Conservation (phyloP, 139 green algal genomes). For the Bryopsis sp. region DNA sequence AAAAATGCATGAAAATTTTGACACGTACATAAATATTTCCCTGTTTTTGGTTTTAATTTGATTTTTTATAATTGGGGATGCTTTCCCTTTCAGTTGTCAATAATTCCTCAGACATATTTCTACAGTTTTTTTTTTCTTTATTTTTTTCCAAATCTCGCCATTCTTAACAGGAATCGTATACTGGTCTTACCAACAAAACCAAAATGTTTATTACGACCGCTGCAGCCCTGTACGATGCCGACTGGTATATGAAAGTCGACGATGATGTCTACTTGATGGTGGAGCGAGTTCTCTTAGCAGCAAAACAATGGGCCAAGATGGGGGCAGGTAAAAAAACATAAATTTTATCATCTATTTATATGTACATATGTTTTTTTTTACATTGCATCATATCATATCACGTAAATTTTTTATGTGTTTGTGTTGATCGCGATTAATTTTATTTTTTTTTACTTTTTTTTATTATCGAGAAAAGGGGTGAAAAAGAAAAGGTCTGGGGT, state of each 20-base stretch:
- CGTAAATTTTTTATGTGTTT: too few relatives aligned
- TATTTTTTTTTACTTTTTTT: too few relatives aligned
- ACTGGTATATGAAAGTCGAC: slow-evolving; percentile 15
- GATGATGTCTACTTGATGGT: slow-evolving; percentile 31
- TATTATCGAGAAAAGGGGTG: too few relatives aligned
- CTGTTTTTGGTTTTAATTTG: background rate
- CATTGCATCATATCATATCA: too few relatives aligned
- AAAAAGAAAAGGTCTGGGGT: too few relatives aligned
- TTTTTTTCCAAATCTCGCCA: background rate
- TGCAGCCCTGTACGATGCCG: slow-evolving; percentile 23
- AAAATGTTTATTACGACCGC: slow-evolving; percentile 39
- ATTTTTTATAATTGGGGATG: background rate
- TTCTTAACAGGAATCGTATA: slow-evolving; percentile 44
- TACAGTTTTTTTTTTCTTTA: too few relatives aligned
- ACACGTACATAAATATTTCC: background rate
- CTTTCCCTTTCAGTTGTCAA: background rate
- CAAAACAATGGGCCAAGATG: slow-evolving; percentile 28
- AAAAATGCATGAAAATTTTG: background rate
- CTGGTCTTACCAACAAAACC: slow-evolving; percentile 51
- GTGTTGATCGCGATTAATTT: too few relatives aligned
- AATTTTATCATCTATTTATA: too few relatives aligned
- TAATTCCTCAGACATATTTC: background rate
- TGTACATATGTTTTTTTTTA: too few relatives aligned
- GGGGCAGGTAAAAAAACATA: slow-evolving; percentile 22
- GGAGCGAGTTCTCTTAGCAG: slow-evolving; percentile 19